Base-by-base conservation (phyloP, 768 basidiomycete genomes). In the Hygrophorus russula region DNA sequence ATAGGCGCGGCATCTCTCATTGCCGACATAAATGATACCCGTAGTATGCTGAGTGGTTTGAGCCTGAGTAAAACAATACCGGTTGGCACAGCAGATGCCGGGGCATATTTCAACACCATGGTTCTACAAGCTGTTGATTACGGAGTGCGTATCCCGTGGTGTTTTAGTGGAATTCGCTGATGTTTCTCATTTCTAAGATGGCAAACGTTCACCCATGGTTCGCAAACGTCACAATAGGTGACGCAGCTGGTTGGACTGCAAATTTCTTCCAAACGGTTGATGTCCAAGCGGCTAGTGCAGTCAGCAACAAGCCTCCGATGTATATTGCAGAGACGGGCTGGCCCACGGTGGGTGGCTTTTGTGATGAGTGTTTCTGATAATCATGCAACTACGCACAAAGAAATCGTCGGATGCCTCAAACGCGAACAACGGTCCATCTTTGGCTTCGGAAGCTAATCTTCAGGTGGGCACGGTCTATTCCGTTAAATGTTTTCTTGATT, bases 201-300 rank as follows among this genome's bases (percentile, higher is more conserved):
- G 74, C 88, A 5, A 94, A 96, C 49, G 88, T 91, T 5, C 91
- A 94, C 55, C 80, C 91, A 2, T 92, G 88, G 89, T 97, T 96
- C 57, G 93, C 83, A n/a, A 78, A 82, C 51, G 73, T 82, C 18
- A 69, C 74, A 6, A 76, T 81, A 18, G 59, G 74, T 4, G 52
- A 72, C 3, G 80, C 84, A 0, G 86, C 92, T 0, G 72, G 51
- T 5, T 99, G 94, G 94, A 92, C 89, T 0, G 66, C 65, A 13
- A 51, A 71, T 0, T 98, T 88, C 68, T 96, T 92, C 69, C 53
- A 80, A 46, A 56, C 68, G 8, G 71, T 62, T n/a, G 71, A 93
- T 55, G 71, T 88, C 4, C 60, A 51, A 5, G 56, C 64, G n/a
- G 83, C 89, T 0, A 49, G 62, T 7, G 41, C 49, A 0, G 66